Evolutionary conservation across 2,329 filamentous ascomycete genomes (phyloP), one percentile per base, ranked within the genome.

Genomic region (Fusarium acutatum): DNA sequence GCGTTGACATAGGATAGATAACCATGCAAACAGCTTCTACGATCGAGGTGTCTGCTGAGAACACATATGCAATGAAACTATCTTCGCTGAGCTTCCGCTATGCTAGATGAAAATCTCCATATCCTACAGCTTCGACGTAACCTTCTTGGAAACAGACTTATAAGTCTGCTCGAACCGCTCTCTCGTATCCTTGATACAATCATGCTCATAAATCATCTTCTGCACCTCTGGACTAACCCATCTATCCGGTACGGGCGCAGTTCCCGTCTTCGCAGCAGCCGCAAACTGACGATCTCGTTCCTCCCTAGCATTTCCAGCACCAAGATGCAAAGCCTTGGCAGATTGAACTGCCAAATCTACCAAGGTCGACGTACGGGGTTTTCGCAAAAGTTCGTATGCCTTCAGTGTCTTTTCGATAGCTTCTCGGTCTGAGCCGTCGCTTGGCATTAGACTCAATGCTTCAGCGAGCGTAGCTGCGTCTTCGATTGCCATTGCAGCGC

Each of bases 171-270:
- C 13, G 15, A 71, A 71, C n/a, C 69, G 15, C 3, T 62, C 35
- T 3, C 43, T 35, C 1, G 56, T 40, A 40, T 71, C 67, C 22
- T 34, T 43, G 18, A 46, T n/a, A 3, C 54, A 58, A n/a, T 72
- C 69, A 17, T 71, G 52, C 32, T 60, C 49, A 20, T 67, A 67
- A 24, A 72, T 64, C 68, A 72, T 72, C 34, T 72, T 50, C 38
- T 72, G 69, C 6, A 72, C 35, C 34, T 72, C 69, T 2, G 69
- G 69, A 14, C 68, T 72, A 6, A 64, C 69, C 69, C 69, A 72
- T 12, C 58, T 72, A 34, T 72, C 69, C 5, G 69, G 69, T 17
- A 72, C 24, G 3, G 68, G 54, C 7, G 43, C 35, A 6, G 26
- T 32, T 2, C 24, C n/a, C 4, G 9, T 64, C 52, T 35, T 43